A percentile compares a stretch with the other conserved stretches of the same genome.
Conservation (phyloP, 768 basidiomycete genomes). For the Termitomyces sp. region DNA sequence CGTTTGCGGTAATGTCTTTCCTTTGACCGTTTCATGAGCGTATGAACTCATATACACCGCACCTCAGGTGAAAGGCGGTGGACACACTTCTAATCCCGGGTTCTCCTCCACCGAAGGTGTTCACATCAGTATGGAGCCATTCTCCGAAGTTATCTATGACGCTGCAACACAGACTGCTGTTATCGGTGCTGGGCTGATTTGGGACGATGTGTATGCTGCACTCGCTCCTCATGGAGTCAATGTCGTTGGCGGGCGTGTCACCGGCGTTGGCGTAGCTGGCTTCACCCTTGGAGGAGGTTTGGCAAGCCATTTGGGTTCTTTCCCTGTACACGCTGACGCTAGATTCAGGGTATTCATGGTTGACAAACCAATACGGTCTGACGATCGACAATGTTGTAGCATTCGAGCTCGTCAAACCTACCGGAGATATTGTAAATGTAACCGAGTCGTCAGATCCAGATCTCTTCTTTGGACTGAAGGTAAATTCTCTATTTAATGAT, state of each 20-base stretch:
- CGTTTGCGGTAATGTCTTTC: slow-evolving; percentile 45
- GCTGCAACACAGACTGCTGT: slow-evolving; percentile 31
- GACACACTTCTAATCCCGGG: slow-evolving; percentile 48
- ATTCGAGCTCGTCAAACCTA: slow-evolving; percentile 54
- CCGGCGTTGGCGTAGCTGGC: slow-evolving; percentile 56
- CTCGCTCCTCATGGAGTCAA: slow-evolving; percentile 44
- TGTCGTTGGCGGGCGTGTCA: slow-evolving; percentile 55
- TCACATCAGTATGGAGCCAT: slow-evolving; percentile 50
- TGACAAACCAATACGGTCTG: slow-evolving; percentile 56
- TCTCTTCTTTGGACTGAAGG: slow-evolving; percentile 40
- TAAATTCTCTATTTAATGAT: slow-evolving; percentile 2
- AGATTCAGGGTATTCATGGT: slow-evolving; percentile 55
- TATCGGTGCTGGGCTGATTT: slow-evolving; percentile 46
- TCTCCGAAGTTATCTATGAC: slow-evolving; percentile 41
- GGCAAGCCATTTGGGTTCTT: slow-evolving; percentile 25
- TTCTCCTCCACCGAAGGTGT: slow-evolving; percentile 60
- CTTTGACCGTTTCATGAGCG: neutral
- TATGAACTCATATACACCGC: neutral
- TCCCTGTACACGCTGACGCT: slow-evolving; percentile 24
- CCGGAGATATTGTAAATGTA: slow-evolving; percentile 36
- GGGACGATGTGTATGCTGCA: slow-evolving; percentile 60
- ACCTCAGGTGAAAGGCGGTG: slow-evolving; percentile 56
- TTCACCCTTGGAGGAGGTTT: slow-evolving; percentile 54
- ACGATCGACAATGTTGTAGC: slow-evolving; percentile 51
- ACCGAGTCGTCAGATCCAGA: slow-evolving; percentile 28